These are phyloP conservation scores for Cruciata laevipes DNA, from an alignment of 257 asterid genomes.

Conservation along the genomic window DNA sequence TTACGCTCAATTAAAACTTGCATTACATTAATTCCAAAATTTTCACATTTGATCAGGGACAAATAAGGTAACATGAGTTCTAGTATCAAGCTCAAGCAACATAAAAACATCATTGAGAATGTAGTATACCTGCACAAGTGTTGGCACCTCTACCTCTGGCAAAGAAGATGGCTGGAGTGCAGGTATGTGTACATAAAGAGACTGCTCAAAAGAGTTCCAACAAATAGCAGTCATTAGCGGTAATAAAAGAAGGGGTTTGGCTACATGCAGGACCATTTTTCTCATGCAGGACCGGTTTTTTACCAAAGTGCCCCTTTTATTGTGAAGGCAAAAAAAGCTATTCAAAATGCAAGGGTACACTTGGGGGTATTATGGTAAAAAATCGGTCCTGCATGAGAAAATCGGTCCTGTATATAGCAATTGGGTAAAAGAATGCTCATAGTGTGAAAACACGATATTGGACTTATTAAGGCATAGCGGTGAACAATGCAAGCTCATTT, in stretches of 20 bases:
- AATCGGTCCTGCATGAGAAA: too few relatives aligned
- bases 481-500: neutral
- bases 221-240: neutral
- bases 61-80: neutral
- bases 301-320: too few relatives aligned
- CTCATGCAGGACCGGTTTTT: too few relatives aligned
- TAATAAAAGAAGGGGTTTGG: neutral
- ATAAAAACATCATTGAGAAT: neutral
- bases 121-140: conserved; percentile 72
- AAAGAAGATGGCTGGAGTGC: conserved; percentile 87
- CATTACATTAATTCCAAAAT: neutral
- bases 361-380: too few relatives aligned
- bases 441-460: neutral
- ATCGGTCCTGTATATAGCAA: too few relatives aligned
- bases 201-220: conserved; percentile 43
- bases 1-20: neutral
- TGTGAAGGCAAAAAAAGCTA: too few relatives aligned
- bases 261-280: too few relatives aligned
- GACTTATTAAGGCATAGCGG: neutral
- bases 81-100: neutral
- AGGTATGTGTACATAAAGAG: conserved; percentile 88
- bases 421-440: neutral
- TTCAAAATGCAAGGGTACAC: too few relatives aligned
- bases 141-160: conserved; percentile 89
- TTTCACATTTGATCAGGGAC: neutral